Percentiles rank a stretch among this genome's conserved stretches.
Conservation (phyloP, 2,329 filamentous ascomycete species). For the Corynespora cassiicola region DNA sequence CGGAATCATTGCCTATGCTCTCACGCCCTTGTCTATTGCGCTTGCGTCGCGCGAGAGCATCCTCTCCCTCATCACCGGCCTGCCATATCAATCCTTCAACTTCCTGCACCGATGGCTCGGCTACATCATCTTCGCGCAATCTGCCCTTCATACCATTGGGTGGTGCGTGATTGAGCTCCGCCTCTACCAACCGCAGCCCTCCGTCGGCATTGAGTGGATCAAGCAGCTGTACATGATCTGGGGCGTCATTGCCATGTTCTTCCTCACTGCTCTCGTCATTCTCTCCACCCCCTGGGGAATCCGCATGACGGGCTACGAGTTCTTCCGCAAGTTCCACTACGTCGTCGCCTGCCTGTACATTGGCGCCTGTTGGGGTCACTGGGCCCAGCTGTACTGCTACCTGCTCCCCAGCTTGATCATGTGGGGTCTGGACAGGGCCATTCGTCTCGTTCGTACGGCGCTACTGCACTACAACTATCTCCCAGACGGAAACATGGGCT, state of each 20-base stretch:
- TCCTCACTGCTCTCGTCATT: constrained; percentile 67
- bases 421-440: constrained; percentile 68
- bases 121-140: constrained; percentile 74
- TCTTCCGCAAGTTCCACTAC: constrained; percentile 78
- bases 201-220: constrained; percentile 63
- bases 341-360: constrained; percentile 76
- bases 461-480: constrained; percentile 62
- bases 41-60: constrained; percentile 74
- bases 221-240: constrained; percentile 73
- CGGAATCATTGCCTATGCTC: constrained; percentile 74
- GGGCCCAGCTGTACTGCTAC: constrained; percentile 61
- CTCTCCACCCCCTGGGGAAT: constrained; percentile 68
- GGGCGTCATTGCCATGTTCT: constrained; percentile 71
- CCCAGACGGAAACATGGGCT: constrained; percentile 37
- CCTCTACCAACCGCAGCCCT: constrained; percentile 76
- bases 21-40: constrained; percentile 73
- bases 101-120: constrained; percentile 66
- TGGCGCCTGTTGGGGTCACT: constrained; percentile 78
- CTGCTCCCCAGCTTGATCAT: constrained; percentile 63
- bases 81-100: constrained; percentile 74
- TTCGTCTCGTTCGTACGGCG: constrained; percentile 64
- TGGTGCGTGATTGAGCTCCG: constrained; percentile 72
- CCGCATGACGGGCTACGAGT: constrained; percentile 74
- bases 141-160: constrained; percentile 71
- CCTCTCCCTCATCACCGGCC: constrained; percentile 71